Conservation (phyloP, 345 rosid genomes). For the Eucalyptus pauciflora region DNA sequence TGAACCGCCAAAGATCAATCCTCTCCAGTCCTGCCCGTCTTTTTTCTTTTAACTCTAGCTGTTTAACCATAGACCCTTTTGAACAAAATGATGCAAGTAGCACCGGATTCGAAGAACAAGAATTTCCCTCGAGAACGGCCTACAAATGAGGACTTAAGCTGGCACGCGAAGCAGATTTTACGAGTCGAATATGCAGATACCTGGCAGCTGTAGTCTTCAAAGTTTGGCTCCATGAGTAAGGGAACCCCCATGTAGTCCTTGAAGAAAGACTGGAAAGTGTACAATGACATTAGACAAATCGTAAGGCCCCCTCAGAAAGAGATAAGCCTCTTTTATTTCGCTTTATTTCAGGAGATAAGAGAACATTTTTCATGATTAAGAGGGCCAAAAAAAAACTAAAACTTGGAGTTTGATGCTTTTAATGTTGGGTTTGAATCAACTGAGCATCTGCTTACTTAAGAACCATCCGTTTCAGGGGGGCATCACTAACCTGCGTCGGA, state of each 20-base stretch:
- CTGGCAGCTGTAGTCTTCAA: slow-evolving; percentile 82
- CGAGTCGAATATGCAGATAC: slow-evolving; percentile 5
- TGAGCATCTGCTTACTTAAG: not conserved
- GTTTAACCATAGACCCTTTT: not conserved
- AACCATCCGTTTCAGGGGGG: not conserved
- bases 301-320: not conserved
- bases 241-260: slow-evolving; percentile 86
- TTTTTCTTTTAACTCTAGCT: rapidly evolving
- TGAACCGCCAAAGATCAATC: not conserved
- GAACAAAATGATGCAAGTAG: not conserved
- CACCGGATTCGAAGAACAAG: not conserved
- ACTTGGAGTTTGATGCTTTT: not conserved
- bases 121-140: not conserved
- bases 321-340: not conserved
- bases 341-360: not conserved
- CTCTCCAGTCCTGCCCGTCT: not conserved
- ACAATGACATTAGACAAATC: not conserved
- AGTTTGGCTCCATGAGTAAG: slow-evolving; percentile 82
- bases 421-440: not conserved
- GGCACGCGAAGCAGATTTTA: not conserved
- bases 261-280: slow-evolving; percentile 46
- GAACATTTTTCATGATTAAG: not conserved
- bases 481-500: slow-evolving; percentile 73
- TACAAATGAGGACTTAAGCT: not conserved
- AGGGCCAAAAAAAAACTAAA: not conserved